A percentile compares a stretch with the other conserved stretches of the same genome.
Conservation (phyloP, 2,329 filamentous ascomycete genomes). For the Stachybotrys echinatus region DNA sequence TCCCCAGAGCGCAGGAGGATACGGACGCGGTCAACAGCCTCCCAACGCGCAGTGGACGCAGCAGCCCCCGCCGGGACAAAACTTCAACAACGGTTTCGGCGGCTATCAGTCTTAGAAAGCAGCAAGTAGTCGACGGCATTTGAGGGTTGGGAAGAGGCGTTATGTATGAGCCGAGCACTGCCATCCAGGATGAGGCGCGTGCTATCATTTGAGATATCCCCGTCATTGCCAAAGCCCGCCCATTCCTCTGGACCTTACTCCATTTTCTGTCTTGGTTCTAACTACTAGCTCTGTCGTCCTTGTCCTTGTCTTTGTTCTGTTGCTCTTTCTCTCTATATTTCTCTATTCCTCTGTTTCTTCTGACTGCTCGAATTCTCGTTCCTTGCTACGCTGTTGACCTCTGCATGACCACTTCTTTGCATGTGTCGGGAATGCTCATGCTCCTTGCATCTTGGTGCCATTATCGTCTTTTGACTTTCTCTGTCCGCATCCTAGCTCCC, state of each 20-base stretch:
- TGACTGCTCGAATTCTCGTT: background rate
- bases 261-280: constrained; percentile 11
- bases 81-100: constrained; percentile 56
- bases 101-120: constrained; percentile 54
- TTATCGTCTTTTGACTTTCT: background rate
- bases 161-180: constrained; percentile 13
- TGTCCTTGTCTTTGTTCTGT: constrained; percentile 14
- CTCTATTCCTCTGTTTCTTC: background rate
- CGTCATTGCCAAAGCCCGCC: constrained; percentile 8
- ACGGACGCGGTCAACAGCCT: constrained; percentile 67
- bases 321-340: no score
- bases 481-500: background rate
- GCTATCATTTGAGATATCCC: constrained; percentile 15
- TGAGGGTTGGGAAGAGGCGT: constrained; percentile 13
- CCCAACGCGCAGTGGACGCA: constrained; percentile 52
- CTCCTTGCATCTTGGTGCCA: background rate
- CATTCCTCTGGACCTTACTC: constrained; percentile 12
- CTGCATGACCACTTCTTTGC: background rate
- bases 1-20: constrained; percentile 74
- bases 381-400: background rate
- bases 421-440: background rate
- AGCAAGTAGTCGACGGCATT: constrained; percentile 12
- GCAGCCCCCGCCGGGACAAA: constrained; percentile 47
- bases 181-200: constrained; percentile 11
- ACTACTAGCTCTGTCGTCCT: constrained; percentile 5